A percentile compares a stretch with the other conserved stretches of the same genome.
phyloP scores from a whole-genome alignment of 495 filamentous ascomycete genomes.

The Talaromyces stipitatus region DNA sequence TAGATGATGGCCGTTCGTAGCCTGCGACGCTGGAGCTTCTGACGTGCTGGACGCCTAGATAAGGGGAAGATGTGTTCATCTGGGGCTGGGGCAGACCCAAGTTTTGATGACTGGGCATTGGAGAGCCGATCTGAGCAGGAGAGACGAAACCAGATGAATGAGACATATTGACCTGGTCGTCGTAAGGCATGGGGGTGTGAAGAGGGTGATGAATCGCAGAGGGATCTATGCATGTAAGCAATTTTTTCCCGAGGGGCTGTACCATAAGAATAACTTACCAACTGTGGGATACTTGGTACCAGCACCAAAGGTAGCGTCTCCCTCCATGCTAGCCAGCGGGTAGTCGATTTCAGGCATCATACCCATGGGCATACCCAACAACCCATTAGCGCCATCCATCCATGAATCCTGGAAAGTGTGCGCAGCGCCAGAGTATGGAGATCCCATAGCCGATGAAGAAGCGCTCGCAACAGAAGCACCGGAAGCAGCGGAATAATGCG shows the following conservation, averaged over 20 bases:
- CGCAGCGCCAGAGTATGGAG: slow-evolving; percentile 62
- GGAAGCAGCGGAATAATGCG: slow-evolving; percentile 51
- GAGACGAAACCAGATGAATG: slow-evolving; percentile 21
- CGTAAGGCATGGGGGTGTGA: slow-evolving; percentile 26
- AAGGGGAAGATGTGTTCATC: slow-evolving; percentile 26
- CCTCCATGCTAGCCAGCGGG: slow-evolving; percentile 28
- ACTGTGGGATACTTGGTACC: slow-evolving; percentile 55
- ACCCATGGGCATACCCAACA: slow-evolving; percentile 60
- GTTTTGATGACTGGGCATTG: slow-evolving; percentile 14
- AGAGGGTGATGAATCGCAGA: slow-evolving; percentile 44
- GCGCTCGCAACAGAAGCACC: slow-evolving; percentile 61
- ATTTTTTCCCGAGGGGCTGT: not conserved
- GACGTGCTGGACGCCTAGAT: slow-evolving; percentile 8
- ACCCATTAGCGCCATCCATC: slow-evolving; percentile 50
- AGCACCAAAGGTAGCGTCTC: slow-evolving; percentile 18
- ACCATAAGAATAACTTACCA: slow-evolving; percentile 48
- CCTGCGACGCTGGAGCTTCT: not conserved
- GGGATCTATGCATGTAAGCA: slow-evolving; percentile 39
- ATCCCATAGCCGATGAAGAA: slow-evolving; percentile 74
- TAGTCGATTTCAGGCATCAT: slow-evolving; percentile 54
- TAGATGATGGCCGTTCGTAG: slow-evolving; percentile 43
- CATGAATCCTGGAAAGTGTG: slow-evolving; percentile 55
- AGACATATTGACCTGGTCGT: slow-evolving; percentile 14
- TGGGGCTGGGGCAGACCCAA: slow-evolving; percentile 19
- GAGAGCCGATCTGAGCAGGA: slow-evolving; percentile 28